These are phyloP conservation scores for Corymbia citriodora DNA, from an alignment of 441 rosid species.

Conservation along the genomic window DNA sequence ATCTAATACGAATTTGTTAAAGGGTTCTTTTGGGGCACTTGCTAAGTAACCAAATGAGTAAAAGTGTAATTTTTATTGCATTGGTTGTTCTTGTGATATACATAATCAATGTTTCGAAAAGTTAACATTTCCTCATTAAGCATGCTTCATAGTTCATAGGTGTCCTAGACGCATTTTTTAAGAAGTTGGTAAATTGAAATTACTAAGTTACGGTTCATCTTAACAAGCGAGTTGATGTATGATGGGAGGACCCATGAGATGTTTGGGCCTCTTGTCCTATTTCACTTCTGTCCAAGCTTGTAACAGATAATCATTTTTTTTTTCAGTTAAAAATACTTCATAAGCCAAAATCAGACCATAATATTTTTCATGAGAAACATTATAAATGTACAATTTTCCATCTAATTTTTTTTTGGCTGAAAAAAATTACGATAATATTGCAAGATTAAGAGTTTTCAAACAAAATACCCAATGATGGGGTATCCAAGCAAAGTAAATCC, in stretches of 20 bases:
- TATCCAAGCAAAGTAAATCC: too few species aligned
- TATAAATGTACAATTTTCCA: too few species aligned
- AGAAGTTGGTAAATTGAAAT: neutral
- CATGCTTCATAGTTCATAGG: neutral
- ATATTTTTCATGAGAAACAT: too few species aligned
- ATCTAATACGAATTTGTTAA: neutral
- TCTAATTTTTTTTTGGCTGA: too few species aligned
- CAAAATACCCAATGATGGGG: too few species aligned
- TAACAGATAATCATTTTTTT: too few species aligned
- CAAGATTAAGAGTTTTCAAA: too few species aligned
- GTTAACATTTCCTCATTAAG: neutral
- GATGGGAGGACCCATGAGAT: neutral
- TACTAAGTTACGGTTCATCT: neutral
- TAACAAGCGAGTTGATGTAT: neutral
- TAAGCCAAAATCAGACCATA: too few species aligned
- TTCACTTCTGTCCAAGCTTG: neutral
- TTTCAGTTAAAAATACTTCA: too few species aligned
- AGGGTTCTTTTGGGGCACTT: neutral
- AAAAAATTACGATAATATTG: too few species aligned
- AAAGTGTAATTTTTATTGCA: neutral
- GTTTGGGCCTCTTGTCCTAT: neutral
- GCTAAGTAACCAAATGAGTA: neutral
- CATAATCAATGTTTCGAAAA: neutral
- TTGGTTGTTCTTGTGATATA: neutral
- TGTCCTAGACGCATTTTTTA: neutral